These are phyloP conservation scores for Pouteria glomerata DNA, from an alignment of 148 eudicot species.

Conservation along the genomic window DNA sequence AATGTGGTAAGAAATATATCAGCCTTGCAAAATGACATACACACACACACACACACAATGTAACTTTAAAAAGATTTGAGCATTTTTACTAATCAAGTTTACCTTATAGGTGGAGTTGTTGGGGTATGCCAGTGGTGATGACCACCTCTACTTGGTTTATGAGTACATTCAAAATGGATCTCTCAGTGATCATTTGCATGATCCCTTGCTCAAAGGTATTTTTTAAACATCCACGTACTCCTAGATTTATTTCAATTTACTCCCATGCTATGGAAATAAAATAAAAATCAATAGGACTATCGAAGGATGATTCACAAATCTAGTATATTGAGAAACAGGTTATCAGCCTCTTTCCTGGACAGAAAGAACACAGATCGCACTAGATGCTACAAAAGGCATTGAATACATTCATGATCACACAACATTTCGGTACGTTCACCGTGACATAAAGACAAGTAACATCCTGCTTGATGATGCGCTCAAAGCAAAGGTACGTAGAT, in stretches of 20 bases:
- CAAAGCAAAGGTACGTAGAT: slow-evolving; percentile 48
- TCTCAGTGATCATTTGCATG: slow-evolving; percentile 45
- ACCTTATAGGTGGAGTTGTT: slow-evolving; percentile 38
- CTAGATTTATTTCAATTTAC: neutral
- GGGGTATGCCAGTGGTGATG: slow-evolving; percentile 51
- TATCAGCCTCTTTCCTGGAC: slow-evolving; percentile 52
- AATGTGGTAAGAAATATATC: slow-evolving; percentile 43
- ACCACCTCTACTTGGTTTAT: slow-evolving; percentile 47
- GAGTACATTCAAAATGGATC: slow-evolving; percentile 41
- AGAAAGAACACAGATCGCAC: slow-evolving; percentile 46
- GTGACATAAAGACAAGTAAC: slow-evolving; percentile 47
- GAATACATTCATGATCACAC: slow-evolving; percentile 53
- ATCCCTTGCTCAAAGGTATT: slow-evolving; percentile 43
- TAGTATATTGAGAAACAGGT: too few relatives aligned
- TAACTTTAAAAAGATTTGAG: neutral
- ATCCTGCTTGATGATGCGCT: slow-evolving; percentile 43
- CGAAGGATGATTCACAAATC: too few relatives aligned
- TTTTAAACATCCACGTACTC: neutral
- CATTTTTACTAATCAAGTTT: neutral
- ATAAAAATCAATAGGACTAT: too few relatives aligned
- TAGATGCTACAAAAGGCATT: slow-evolving; percentile 47
- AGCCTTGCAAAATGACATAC: too few relatives aligned
- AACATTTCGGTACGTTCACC: slow-evolving; percentile 45
- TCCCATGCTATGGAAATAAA: neutral
- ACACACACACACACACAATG: neutral